Evolutionary conservation across 1,284 basidiomycete genomes (phyloP), one percentile per base, ranked within the genome.

Genomic region (Ustilago xerochloae): DNA sequence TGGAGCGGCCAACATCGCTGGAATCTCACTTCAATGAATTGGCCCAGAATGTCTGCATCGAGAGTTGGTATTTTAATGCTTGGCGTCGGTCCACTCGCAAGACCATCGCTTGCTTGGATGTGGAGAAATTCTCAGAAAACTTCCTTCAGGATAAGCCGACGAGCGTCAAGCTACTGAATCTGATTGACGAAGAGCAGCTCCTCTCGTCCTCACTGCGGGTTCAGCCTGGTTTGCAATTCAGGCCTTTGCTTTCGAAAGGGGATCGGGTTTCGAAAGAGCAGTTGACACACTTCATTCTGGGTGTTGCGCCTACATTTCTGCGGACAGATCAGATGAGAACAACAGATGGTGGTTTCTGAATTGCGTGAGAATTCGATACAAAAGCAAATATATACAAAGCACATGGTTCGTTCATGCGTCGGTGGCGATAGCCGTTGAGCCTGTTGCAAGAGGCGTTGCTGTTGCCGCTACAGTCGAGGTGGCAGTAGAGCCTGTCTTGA

Each of bases 381-480:
- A 45, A 33, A 48, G 12, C 18, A 38, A 39, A 29, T n/a, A n/a
- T n/a, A n/a, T n/a, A 26, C 16, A 12, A n/a, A 24, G 36, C 36
- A 18, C n/a, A 35, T 4, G 36, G n/a, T 24, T 3, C 6, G 50
- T 15, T 38, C 22, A 62, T 43, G 60, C 64, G 56, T 63, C 63
- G 24, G 64, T 59, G 26, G 66, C 69, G 24, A 72, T 72, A 3
- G 64, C 59, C 29, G 65, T 57, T 2, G 65, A 57, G 18, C 43
- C 51, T 8, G 46, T 6, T 15, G 52, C 29, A 20, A 52, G 33
- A 26, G 13, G 33, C 4, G 24, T 28, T 4, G 32, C 12, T n/a
- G 36, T 32, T 38, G 56, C 24, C 13, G 35, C 13, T 28, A 13
- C 29, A 8, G 33, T 38, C 16, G 50, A 51, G 32, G 18, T 50